A percentile compares a stretch with the other conserved stretches of the same genome.
phyloP scores from a whole-genome alignment of 1,284 basidiomycete species.

The Malassezia pachydermatis region DNA sequence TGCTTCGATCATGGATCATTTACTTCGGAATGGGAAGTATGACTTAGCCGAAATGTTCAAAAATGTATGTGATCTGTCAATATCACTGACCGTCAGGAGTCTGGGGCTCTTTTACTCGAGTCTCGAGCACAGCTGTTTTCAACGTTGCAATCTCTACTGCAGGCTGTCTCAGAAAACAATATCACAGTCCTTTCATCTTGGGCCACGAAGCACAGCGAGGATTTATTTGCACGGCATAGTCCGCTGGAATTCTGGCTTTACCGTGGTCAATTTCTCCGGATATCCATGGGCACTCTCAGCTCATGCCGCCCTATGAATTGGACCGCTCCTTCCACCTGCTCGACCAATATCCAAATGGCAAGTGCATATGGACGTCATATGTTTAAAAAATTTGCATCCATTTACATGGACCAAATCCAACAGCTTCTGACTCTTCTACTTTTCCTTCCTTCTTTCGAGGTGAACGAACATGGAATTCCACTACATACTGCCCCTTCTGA shows the following conservation, averaged over 20 bases:
- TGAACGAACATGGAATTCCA: background rate
- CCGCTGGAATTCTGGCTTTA: conserved; percentile 36
- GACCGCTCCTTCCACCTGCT: background rate
- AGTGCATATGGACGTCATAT: conserved; percentile 63
- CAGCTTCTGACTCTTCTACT: conserved; percentile 66
- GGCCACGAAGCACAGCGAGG: conserved; percentile 23
- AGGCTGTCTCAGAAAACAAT: too few species aligned
- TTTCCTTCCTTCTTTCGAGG: conserved; percentile 55
- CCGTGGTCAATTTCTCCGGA: conserved; percentile 31
- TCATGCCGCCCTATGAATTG: conserved; percentile 1
- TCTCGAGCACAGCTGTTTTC: conserved; percentile 11
- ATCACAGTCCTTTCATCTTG: too few species aligned
- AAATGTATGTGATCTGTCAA: background rate
- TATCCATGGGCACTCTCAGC: conserved; percentile 20
- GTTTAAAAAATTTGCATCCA: conserved; percentile 61
- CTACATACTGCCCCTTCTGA: background rate
- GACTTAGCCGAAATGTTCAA: conserved; percentile 26
- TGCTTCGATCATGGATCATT: conserved; percentile 29
- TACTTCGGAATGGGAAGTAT: conserved; percentile 35
- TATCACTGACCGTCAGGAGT: too few species aligned
- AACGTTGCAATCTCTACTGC: too few species aligned
- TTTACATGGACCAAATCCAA: conserved; percentile 60
- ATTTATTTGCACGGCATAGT: conserved; percentile 23
- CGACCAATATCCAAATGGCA: conserved; percentile 50
- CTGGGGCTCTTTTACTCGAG: conserved; percentile 11